Evolutionary conservation across 345 rosid species (phyloP), one percentile per base, ranked within the genome.

Genomic region (Gossypium ekmanianum): DNA sequence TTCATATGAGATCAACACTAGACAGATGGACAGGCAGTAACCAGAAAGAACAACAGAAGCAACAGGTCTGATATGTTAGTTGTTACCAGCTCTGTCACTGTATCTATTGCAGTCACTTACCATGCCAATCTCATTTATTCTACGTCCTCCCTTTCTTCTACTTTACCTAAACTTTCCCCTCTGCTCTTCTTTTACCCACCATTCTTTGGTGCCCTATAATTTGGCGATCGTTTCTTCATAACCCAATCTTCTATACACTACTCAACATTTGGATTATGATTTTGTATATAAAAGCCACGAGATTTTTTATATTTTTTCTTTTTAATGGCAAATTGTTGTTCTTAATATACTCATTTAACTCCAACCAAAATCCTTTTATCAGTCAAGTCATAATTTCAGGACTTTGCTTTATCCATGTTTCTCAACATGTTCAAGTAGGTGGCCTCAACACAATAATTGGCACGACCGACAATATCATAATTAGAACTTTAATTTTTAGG

Each of bases 81-180:
- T 67, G 73, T 54, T 26, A 65, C 45, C 67, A 75, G 66, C 65
- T 44, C 67, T 56, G 73, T 14, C 2, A 52, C 0, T 9, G 9
- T 43, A 13, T 26, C 18, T 24, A 34, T 5, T 34, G 41, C 41
- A 4, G 41, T 34, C 41, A 4, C 56, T 67, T 56, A 10, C 58
- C 59, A 39, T 2, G 44, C 2, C n/a, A 41, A 66, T 13, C 44
- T 24, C 56, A 66, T 75, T 65, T 54, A 65, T 34, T 55, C 41
- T 34, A 34, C 41, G 7, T 34, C 22, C 29, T 7, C 22, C 13
- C 11, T 11, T 17, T 22, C 73, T 66, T 56, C 73, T 27, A 27
- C 66, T 55, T 63, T 67, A 14, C 68, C 58, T 72, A 24, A 63
- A 74, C 47, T 3, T 75, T 66, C 29, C 57, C 47, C 47, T 58